Evolutionary conservation across 2,329 filamentous ascomycete species (phyloP).

Genomic region (Colletotrichum plurivorum): DNA sequence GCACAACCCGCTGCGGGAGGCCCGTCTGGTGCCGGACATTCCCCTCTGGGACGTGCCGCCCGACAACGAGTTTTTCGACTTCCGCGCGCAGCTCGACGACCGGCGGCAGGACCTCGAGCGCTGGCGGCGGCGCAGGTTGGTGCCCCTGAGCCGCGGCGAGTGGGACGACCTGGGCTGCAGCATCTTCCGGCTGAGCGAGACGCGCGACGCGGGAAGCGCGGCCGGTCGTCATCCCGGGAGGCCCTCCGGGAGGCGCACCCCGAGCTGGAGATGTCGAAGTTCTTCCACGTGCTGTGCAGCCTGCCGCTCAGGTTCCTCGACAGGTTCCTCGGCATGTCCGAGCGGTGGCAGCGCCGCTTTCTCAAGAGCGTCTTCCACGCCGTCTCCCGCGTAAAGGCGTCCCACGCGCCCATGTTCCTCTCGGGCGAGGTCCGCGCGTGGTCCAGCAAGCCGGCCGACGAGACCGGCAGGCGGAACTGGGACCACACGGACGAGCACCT

Average conservation of each 20-base stretch:
- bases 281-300: constrained; percentile 23
- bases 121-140: not conserved
- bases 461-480: not conserved
- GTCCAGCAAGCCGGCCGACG: constrained; percentile 28
- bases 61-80: constrained; percentile 3
- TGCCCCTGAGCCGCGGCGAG: constrained; percentile 6
- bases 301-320: constrained; percentile 25
- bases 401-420: constrained; percentile 15
- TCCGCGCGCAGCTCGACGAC: constrained; percentile 5
- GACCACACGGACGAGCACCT: not conserved
- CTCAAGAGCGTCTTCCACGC: constrained; percentile 26
- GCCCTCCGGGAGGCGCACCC: constrained; percentile 6
- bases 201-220: not conserved
- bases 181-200: constrained; percentile 10
- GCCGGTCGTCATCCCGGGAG: not conserved
- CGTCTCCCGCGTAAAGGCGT: constrained; percentile 25
- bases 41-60: not conserved
- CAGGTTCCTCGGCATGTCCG: not conserved
- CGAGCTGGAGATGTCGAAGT: constrained; percentile 23
- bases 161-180: constrained; percentile 17
- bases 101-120: not conserved
- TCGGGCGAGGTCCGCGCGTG: constrained; percentile 32
- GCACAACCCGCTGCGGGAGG: not conserved
- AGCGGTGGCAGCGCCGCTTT: not conserved
- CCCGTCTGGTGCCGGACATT: not conserved